Base-by-base conservation (phyloP, 1,284 basidiomycete genomes). In the Psilocybe mexicana region DNA sequence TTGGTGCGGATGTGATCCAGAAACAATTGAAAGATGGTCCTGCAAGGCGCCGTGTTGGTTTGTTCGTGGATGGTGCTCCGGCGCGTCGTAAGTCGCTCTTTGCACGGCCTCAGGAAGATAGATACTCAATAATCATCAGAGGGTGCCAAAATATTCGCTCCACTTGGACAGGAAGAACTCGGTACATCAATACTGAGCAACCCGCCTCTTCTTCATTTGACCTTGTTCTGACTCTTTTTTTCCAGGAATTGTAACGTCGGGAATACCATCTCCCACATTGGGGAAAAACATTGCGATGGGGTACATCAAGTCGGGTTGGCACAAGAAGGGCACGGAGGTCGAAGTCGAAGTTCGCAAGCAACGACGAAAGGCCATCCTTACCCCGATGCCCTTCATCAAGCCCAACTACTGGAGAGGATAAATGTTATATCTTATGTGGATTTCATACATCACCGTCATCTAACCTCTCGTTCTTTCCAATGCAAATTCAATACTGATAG, bases 261-360 rank as follows among this genome's bases (percentile, higher is more conserved):
- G 96, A 52, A 98, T 98, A 60, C 97, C 97, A 6, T 96, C 94
- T 0, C 96, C 96, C 0, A 92, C 94, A 1, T 77, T 96, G 1
- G 87, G 86, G 2, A 87, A 90, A 72, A 98, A 99, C 75, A 93
- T 99, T 67, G 94, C 96, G 6, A 99, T 99, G 96, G 96, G 88
- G 0, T 96, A 98, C 68, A 61, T 65, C 45, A 74, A 78, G 59
- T 82, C 78, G 36, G 94, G 94, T 0, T 85, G 82, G 73, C 94
- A 98, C 78, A 98, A 96, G 77, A 94, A 93, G 73, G 94, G 93
- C 6, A 97, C 92, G 0, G 83, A 88, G 69, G 74, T 96, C 6
- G 77, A 81, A 51, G 88, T 96, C 11, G 87, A 93, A 48, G 88
- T 96, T 40, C 80, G 94, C 49, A 87, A 84, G 55, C 92, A 92